Evolutionary conservation across 2,329 filamentous ascomycete species (phyloP).

Genomic region (Talaromyces sp.): DNA sequence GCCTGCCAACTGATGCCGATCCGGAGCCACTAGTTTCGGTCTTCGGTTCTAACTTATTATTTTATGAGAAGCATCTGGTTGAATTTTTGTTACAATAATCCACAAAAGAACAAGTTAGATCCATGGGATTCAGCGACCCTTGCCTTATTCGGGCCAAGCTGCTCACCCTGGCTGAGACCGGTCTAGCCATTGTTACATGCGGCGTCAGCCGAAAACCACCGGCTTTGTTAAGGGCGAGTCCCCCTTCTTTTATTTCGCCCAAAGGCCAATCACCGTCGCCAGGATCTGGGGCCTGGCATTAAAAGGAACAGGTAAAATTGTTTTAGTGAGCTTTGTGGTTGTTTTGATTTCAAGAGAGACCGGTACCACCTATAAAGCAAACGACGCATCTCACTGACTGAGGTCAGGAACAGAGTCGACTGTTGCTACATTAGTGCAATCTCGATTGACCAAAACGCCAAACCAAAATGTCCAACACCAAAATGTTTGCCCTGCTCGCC

Average conservation of each 20-base stretch:
- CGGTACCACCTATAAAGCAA: neutral
- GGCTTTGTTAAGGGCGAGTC: neutral
- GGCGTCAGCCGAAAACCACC: neutral
- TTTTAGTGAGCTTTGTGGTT: neutral
- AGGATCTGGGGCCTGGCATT: neutral
- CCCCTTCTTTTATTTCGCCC: neutral
- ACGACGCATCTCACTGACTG: neutral
- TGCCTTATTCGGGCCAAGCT: neutral
- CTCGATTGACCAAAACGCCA: neutral
- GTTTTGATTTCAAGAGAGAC: neutral
- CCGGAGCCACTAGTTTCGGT: neutral
- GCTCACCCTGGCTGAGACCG: neutral
- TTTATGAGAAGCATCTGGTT: neutral
- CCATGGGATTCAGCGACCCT: too few relatives aligned
- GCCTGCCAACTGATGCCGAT: neutral
- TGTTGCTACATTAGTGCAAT: neutral
- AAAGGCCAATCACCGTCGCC: neutral
- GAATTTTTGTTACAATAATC: too few relatives aligned
- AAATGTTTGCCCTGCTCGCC: neutral
- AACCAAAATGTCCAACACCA: neutral
- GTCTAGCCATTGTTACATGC: neutral
- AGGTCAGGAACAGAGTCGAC: neutral
- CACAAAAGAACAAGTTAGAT: neutral
- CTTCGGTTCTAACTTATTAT: neutral
- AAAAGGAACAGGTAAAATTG: neutral